Percentiles rank a stretch among this genome's conserved stretches.
phyloP scores from a whole-genome alignment of 441 rosid genomes.

The Breynia disticha region DNA sequence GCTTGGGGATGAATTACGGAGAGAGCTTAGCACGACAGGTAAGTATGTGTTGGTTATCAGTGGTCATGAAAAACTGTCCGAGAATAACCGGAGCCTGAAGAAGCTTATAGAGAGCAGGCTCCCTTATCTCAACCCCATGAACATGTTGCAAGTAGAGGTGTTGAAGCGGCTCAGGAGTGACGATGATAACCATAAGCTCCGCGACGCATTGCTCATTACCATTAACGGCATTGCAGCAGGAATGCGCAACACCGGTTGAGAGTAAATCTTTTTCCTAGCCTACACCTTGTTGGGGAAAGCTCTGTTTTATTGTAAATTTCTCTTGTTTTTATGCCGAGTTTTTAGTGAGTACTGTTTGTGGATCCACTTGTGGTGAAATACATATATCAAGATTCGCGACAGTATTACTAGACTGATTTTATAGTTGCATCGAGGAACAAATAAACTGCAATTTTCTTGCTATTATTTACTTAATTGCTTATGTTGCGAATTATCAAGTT shows the following conservation, averaged over 20 bases:
- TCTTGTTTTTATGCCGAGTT: no score
- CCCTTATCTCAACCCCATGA: slow-evolving; percentile 80
- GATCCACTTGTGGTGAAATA: no score
- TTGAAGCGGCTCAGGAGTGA: slow-evolving; percentile 77
- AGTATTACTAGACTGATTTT: no score
- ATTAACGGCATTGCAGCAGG: slow-evolving; percentile 97
- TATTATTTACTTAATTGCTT: no score
- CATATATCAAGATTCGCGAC: no score
- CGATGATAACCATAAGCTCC: slow-evolving; percentile 63
- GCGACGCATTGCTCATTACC: slow-evolving; percentile 85
- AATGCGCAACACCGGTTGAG: slow-evolving; percentile 80
- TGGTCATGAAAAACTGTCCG: slow-evolving; percentile 62
- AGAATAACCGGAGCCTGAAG: slow-evolving; percentile 72
- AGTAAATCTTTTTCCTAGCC: background rate
- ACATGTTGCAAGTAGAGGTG: slow-evolving; percentile 77
- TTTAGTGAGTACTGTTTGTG: no score
- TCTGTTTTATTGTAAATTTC: no score
- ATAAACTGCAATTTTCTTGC: no score
- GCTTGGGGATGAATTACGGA: slow-evolving; percentile 60
- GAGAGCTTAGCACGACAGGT: slow-evolving; percentile 56
- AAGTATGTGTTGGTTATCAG: slow-evolving; percentile 69
- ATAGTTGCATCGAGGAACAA: no score
- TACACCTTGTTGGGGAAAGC: no score
- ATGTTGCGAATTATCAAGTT: no score
- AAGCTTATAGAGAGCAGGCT: slow-evolving; percentile 85